A percentile compares a stretch with the other conserved stretches of the same genome.
phyloP scores from a whole-genome alignment of 2,329 filamentous ascomycete species.

The Fusarium xylarioides region DNA sequence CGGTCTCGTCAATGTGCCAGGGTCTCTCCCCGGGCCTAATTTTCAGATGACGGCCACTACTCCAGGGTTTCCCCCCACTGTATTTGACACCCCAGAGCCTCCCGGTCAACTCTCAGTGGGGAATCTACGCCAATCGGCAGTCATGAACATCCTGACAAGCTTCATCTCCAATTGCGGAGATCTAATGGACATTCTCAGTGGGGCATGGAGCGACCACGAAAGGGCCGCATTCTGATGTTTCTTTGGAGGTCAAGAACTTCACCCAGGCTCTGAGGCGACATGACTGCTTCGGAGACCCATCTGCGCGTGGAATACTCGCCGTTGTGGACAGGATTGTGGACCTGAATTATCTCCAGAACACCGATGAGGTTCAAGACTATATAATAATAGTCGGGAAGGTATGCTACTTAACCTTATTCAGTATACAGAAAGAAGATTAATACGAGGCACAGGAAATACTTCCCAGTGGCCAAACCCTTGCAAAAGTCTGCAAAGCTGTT shows the following conservation, averaged over 20 bases:
- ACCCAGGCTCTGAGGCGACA: rapidly evolving
- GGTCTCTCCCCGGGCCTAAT: rapidly evolving
- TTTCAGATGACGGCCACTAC: rapidly evolving
- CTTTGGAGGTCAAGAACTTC: rapidly evolving
- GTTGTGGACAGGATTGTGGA: background rate
- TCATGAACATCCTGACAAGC: background rate
- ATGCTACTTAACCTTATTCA: rapidly evolving
- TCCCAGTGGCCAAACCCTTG: rapidly evolving
- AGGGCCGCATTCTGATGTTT: rapidly evolving
- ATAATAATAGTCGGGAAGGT: background rate
- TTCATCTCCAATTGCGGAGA: background rate
- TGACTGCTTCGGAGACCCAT: rapidly evolving
- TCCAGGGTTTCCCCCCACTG: rapidly evolving
- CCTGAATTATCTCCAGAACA: background rate
- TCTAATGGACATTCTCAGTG: background rate
- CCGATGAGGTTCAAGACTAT: background rate
- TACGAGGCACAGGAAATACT: background rate
- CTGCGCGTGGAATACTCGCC: background rate
- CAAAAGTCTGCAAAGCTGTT: background rate
- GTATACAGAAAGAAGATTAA: rapidly evolving
- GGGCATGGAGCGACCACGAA: rapidly evolving
- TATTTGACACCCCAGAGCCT: rapidly evolving
- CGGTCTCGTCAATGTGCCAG: rapidly evolving
- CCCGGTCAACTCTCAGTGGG: rapidly evolving
- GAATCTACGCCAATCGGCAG: background rate